phyloP scores from a whole-genome alignment of 2,329 filamentous ascomycete species.

The Stachybotrys elegans region DNA sequence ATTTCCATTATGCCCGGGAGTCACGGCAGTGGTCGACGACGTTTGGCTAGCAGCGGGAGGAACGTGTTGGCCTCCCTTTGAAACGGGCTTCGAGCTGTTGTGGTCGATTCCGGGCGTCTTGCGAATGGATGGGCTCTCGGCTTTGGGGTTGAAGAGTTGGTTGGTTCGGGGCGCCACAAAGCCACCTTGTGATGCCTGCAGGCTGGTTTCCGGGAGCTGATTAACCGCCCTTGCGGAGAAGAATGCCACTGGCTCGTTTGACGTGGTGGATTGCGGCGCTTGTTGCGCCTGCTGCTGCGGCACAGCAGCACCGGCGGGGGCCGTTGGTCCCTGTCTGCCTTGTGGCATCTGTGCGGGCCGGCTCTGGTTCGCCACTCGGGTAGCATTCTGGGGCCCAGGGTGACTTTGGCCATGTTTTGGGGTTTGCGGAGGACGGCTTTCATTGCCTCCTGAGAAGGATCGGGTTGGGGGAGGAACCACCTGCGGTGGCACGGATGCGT shows the following conservation, averaged over 20 bases:
- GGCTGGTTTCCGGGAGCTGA: constrained; percentile 40
- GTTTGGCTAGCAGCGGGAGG: constrained; percentile 30
- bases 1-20: constrained; percentile 15
- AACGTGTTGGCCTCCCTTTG: constrained; percentile 50
- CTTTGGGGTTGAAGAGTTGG: constrained; percentile 65
- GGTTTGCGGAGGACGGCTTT: constrained; percentile 24
- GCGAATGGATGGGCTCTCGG: constrained; percentile 78
- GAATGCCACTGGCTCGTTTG: constrained; percentile 51
- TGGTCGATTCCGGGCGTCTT: constrained; percentile 88
- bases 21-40: constrained; percentile 6
- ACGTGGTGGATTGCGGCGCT: constrained; percentile 13
- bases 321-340: constrained; percentile 8
- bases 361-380: constrained; percentile 15
- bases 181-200: constrained; percentile 32
- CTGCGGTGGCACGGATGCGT: constrained; percentile 11
- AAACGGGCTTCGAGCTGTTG: constrained; percentile 67
- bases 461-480: constrained; percentile 15
- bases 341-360: constrained; percentile 12
- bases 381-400: constrained; percentile 12
- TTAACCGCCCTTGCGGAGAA: constrained; percentile 66
- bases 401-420: constrained; percentile 23
- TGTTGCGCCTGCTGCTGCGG: constrained; percentile 25
- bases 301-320: constrained; percentile 14
- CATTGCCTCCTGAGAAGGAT: constrained; percentile 11
- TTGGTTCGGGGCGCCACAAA: constrained; percentile 36